Percentiles rank a stretch among this genome's conserved stretches.
These are phyloP conservation scores for Alternaria arbusti DNA, from an alignment of 2,329 filamentous ascomycete species.

Conservation along the genomic window DNA sequence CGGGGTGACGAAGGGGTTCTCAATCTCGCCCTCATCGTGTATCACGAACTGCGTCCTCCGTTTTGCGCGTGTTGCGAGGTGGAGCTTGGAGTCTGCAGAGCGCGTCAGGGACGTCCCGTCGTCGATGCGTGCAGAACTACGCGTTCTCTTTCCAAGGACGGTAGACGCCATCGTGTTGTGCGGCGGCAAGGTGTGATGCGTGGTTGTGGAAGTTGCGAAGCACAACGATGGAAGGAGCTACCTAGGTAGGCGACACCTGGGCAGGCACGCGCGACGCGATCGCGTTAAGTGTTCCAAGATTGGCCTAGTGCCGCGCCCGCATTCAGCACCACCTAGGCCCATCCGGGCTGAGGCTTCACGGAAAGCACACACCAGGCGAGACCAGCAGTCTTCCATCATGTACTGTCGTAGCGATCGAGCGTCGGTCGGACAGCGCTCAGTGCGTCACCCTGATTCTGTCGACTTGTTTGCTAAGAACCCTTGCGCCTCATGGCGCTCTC, in stretches of 20 bases:
- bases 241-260: background rate
- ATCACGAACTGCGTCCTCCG: conserved; percentile 54
- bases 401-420: background rate
- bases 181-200: conserved; percentile 28
- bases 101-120: conserved; percentile 35
- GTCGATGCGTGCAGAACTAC: conserved; percentile 36
- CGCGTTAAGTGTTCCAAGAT: conserved; percentile 14
- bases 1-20: conserved; percentile 61
- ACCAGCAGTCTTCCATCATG: background rate
- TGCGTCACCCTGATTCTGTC: background rate
- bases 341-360: background rate
- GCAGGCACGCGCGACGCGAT: conserved; percentile 19
- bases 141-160: conserved; percentile 49
- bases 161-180: conserved; percentile 39
- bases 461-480: conserved; percentile 12
- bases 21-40: conserved; percentile 70
- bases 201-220: conserved; percentile 24
- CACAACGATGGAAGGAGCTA: conserved; percentile 19
- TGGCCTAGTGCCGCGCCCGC: conserved; percentile 8
- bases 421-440: background rate
- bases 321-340: background rate
- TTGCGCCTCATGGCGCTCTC: background rate
- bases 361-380: background rate
- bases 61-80: conserved; percentile 49
- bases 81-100: conserved; percentile 28